Evolutionary conservation across 768 basidiomycete species (phyloP), one percentile per base, ranked within the genome.

Genomic region (Auriscalpium vulgare): DNA sequence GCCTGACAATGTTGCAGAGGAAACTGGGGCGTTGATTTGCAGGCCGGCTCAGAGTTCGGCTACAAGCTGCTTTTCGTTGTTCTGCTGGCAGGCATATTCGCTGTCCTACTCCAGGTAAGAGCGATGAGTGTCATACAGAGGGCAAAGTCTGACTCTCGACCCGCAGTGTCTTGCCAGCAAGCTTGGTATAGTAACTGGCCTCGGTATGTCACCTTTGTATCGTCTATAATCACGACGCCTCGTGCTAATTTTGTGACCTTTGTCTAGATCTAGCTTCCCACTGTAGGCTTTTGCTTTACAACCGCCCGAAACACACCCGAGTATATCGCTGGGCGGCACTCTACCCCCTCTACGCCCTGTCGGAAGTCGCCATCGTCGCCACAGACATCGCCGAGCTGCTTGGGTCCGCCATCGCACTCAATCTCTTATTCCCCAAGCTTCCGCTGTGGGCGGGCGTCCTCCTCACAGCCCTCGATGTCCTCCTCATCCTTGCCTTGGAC

Each of bases 1-100:
- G 38, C 47, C 45, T 53, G 37, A 37, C 36, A 40, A 34, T 23
- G 53, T 87, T 85, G 16, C 35, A 59, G 59, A 19, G 89, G 91
- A 34, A 95, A 94, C 65, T 94, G 91, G 92, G 83, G 87, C 16
- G 91, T 93, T 14, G 92, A 94, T 71, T 73, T 95, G 7, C 86
- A 91, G 69, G 92, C 92, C 1, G 92, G 92, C 9, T 87, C 88
- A 17, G 68, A 84, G 56, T 95, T 80, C 66, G 93, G 95, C 1
- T 97, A 95, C 71, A 81, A 80, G 57, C 76, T 98, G 36, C 55
- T 62, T 19, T 95, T 95, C 69, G 76, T 91, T 16, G 85, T 98
- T 11, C 78, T 97, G 6, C 67, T 97, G n/a, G 75, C 94, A 1
- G 92, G 93, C 9, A 60, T 95, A 7, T 84, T 91, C 53, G 92